Conservation (phyloP, 768 basidiomycete species). For the Leccinum longicurvipes region DNA sequence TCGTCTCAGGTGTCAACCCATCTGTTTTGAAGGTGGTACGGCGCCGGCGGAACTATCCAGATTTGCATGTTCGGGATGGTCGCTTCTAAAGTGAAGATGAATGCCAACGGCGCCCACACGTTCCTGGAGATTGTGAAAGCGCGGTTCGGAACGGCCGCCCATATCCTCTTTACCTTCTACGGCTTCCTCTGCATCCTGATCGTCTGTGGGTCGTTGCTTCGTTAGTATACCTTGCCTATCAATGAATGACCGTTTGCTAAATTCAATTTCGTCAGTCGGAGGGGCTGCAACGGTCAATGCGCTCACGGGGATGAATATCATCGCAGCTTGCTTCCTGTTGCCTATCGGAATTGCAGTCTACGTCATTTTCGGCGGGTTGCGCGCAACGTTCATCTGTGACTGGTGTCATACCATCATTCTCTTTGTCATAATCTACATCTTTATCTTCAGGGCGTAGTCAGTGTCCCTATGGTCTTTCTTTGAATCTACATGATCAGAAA, state of each 20-base stretch:
- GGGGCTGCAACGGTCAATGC: constrained; percentile 45
- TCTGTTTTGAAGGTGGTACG: constrained; percentile 46
- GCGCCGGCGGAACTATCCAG: constrained; percentile 50
- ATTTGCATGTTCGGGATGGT: constrained; percentile 51
- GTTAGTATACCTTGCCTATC: constrained; percentile 25
- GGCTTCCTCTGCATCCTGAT: constrained; percentile 49
- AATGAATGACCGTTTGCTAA: not conserved
- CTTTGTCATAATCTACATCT: constrained; percentile 39
- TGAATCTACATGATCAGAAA: not conserved
- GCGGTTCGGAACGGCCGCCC: constrained; percentile 45
- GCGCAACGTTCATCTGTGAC: constrained; percentile 45
- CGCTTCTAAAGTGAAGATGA: constrained; percentile 56
- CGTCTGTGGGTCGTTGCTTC: constrained; percentile 48
- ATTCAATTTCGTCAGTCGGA: constrained; percentile 30
- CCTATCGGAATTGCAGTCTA: constrained; percentile 45
- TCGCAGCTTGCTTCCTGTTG: constrained; percentile 44
- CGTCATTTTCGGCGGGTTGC: constrained; percentile 40
- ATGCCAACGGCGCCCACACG: constrained; percentile 56
- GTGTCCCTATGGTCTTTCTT: constrained; percentile 1
- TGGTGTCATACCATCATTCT: constrained; percentile 46
- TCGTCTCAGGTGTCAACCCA: not conserved
- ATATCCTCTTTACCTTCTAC: constrained; percentile 52
- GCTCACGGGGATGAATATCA: constrained; percentile 43
- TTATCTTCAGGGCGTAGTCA: constrained; percentile 33
- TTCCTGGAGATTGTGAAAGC: constrained; percentile 55